These are phyloP conservation scores for Pelargonium australe DNA, from an alignment of 441 rosid genomes.

Conservation along the genomic window DNA sequence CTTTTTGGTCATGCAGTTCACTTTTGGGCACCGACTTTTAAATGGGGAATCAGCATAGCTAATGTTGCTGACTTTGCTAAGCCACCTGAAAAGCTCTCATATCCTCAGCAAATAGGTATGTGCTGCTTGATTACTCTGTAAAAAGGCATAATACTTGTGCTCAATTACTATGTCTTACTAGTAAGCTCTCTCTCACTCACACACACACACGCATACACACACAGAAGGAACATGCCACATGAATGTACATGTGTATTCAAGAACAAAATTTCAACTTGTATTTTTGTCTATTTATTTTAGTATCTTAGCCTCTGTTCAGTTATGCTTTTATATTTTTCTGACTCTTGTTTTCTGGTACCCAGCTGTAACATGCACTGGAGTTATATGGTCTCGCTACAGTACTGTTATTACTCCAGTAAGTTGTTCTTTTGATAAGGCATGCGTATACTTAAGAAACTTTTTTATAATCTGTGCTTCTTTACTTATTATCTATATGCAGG, in stretches of 20 bases:
- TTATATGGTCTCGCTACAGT: conserved; percentile 94
- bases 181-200: neutral
- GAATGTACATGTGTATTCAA: neutral
- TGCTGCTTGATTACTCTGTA: conserved; percentile 6
- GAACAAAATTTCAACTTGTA: neutral
- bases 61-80: conserved; percentile 78
- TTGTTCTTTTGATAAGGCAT: conserved; percentile 9
- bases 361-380: conserved; percentile 85
- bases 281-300: neutral
- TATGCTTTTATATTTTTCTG: conserved; percentile 17
- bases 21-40: conserved; percentile 95
- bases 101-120: conserved; percentile 85
- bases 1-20: conserved; percentile 47
- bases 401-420: conserved; percentile 89
- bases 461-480: too few species aligned
- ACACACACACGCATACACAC: too few species aligned
- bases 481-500: neutral
- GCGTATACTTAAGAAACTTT: too few species aligned
- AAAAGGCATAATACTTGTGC: neutral
- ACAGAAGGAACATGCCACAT: neutral
- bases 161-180: neutral
- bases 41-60: conserved; percentile 94
- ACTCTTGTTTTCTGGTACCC: conserved; percentile 21
- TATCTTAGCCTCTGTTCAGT: neutral
- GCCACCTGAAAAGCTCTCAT: conserved; percentile 80